Conservation (phyloP, 2,329 filamentous ascomycete genomes). For the Botrytis cinerea region DNA sequence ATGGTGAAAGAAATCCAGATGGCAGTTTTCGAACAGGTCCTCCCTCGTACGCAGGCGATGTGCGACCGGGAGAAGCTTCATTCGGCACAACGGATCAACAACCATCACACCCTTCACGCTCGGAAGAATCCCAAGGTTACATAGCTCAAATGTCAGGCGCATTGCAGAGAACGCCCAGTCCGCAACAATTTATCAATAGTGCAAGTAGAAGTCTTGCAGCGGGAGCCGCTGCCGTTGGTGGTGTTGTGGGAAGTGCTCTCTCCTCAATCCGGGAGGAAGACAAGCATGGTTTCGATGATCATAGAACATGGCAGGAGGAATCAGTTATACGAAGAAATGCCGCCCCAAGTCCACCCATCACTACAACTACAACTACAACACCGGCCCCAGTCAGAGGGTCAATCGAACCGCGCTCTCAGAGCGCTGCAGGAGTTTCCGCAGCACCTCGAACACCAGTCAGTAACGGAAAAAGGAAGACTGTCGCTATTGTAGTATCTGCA, state of each 20-base stretch:
- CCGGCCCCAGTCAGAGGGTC: conserved; percentile 31
- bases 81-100: conserved; percentile 45
- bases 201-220: conserved; percentile 80
- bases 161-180: conserved; percentile 78
- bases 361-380: conserved; percentile 35
- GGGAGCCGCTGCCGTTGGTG: conserved; percentile 79
- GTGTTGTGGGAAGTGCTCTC: conserved; percentile 78
- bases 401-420: conserved; percentile 36
- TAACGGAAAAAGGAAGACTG: conserved; percentile 62
- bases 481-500: conserved; percentile 87
- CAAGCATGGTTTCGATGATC: conserved; percentile 76
- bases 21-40: conserved; percentile 43
- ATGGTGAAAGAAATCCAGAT: conserved; percentile 37
- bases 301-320: conserved; percentile 91
- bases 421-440: conserved; percentile 36
- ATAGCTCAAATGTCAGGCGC: conserved; percentile 78
- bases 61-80: conserved; percentile 44
- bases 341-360: conserved; percentile 41
- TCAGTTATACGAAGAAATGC: conserved; percentile 65
- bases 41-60: conserved; percentile 46
- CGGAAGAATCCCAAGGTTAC: conserved; percentile 58
- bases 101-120: conserved; percentile 38
- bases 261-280: conserved; percentile 84
- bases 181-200: conserved; percentile 83
- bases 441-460: conserved; percentile 29